A percentile compares a stretch with the other conserved stretches of the same genome.
phyloP scores from a whole-genome alignment of 495 filamentous ascomycete species.

The Penicillium salamii region DNA sequence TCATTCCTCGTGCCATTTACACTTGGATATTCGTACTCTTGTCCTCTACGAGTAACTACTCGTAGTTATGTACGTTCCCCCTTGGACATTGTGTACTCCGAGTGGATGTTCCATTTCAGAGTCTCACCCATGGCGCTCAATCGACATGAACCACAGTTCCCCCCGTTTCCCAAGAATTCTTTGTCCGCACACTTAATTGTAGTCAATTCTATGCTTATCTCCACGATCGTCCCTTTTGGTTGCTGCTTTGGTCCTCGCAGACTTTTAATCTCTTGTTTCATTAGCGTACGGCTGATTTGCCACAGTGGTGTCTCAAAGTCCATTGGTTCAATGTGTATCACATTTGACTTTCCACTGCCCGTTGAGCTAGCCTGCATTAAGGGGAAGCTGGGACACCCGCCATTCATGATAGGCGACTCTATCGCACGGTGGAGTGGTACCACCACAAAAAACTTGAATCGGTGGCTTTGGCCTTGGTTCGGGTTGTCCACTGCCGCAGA shows the following conservation, averaged over 20 bases:
- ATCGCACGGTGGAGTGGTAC: conserved; percentile 3
- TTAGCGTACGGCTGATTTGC: conserved; percentile 8
- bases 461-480: background rate
- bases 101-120: no score
- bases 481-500: background rate
- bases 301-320: conserved; percentile 9
- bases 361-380: conserved; percentile 1
- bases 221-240: conserved; percentile 1
- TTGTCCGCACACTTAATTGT: background rate
- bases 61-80: no score
- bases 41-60: no score
- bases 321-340: conserved; percentile 2
- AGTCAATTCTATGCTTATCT: background rate
- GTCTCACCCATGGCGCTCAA: conserved; percentile 11
- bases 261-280: background rate
- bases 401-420: background rate
- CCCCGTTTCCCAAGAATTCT: background rate
- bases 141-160: conserved; percentile 5
- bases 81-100: no score
- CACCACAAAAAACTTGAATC: conserved; percentile 3
- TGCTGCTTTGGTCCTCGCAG: background rate
- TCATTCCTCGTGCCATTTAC: no score
- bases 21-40: no score
- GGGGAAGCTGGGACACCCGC: background rate
- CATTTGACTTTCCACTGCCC: conserved; percentile 2